Base-by-base conservation (phyloP, 805 yeast species). In the Henningerozyma blattae region DNA sequence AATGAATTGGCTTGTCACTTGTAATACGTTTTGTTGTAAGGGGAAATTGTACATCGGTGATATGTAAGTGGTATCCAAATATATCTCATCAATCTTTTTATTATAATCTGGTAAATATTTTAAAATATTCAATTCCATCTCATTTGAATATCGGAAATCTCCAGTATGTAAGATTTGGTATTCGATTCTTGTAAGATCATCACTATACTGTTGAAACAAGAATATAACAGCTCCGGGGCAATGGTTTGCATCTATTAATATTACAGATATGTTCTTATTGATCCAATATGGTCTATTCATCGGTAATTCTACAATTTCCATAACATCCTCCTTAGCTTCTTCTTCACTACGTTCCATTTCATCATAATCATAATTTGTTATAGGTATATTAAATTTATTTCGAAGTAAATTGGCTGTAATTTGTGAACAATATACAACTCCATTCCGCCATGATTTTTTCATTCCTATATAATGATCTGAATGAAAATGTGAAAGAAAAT, bases 151-250 rank as follows among this genome's bases (percentile, higher is more conserved):
- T 37, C 98, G 62, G 48, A 89, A 91, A 58, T 91, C 98, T 2
- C 98, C 98, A 34, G 96, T 86, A 54, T 91, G 98, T 22, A 91
- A 57, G 4, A 52, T 36, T 32, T 48, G 49, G 39, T 41, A 41
- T 34, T 59, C 59, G 8, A 20, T 20, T 20, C 12, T 8, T 24
- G 27, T 12, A 24, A 12, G n/a, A 8, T n/a, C 14, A n/a, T 24
- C 27, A 24, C 6, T 5, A 24, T 24, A 24, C n/a, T 24, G 27
- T 45, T 77, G 78, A 46, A 84, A 80, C 10, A 86, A 56, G 39
- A 87, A 81, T 0, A 91, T 70, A 0, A 74, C 84, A 3, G 96
- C 84, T 2, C 98, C 98, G 1, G 98, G 98, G 56, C 98, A 91
- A 57, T 91, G 98, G 46, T 91, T 89, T 0, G 97, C 98, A 44